Evolutionary conservation across 108 stramenopile genomes (phyloP), one percentile per base, ranked within the genome.

Genomic region (Bacterosira constricta): DNA sequence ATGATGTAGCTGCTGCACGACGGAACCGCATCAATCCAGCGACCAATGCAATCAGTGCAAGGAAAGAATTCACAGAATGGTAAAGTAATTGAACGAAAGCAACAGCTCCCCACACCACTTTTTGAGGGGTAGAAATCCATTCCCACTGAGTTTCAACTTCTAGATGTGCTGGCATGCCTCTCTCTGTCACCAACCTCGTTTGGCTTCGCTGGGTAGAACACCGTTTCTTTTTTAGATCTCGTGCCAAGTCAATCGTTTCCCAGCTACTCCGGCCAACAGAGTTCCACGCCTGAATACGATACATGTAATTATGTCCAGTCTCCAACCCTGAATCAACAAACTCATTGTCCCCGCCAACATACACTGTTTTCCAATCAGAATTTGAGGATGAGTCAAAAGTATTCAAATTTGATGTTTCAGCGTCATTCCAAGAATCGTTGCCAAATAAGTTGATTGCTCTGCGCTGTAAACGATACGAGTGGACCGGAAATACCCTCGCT

Each of bases 401-500:
- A 35, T 41, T 60, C 41, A n/a, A 6, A 2, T 21, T 35, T 31
- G 29, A 1, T 38, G 31, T 23, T 42, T 55, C 37, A 27, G 5
- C 41, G 41, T 45, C 52, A 41, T 52, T 63, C 31, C 35, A 30
- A 15, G 47, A 37, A 3, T 34, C 27, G 26, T 52, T 37, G 20
- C 47, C 67, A 53, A 71, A 73, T 37, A 73, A 56, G 54, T 69
- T 50, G 10, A 79, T 36, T 29, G 20, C 67, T 36, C 82, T 58
- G 26, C 86, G 66, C 56, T 85, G 68, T 30, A 88, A 45, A 18
- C 85, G 73, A 70, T 88, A 88, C 39, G 77, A 85, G 70, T 88
- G 88, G 15, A 83, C 77, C 11, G 88, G 86, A 52, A 86, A 88
- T 8, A 73, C 63, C 27, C 59, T 58, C 6, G 68, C 79, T 1